phyloP scores from a whole-genome alignment of 768 basidiomycete species.

The Gyrodon lividus region DNA sequence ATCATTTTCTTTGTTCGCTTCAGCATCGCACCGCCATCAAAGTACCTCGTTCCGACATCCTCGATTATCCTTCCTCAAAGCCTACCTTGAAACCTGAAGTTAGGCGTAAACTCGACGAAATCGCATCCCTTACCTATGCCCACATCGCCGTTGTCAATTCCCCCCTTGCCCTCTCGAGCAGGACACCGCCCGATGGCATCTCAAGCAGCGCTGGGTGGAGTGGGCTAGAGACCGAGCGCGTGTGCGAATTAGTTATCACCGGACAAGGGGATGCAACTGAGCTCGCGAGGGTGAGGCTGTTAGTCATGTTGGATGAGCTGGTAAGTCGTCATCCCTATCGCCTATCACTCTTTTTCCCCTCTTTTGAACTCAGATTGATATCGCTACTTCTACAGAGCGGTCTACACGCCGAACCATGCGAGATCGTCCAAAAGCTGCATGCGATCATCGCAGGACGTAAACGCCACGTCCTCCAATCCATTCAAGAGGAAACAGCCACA shows the following conservation, averaged over 20 bases:
- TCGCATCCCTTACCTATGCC: conserved; percentile 88
- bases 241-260: conserved; percentile 90
- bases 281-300: conserved; percentile 81
- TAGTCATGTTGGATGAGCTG: conserved; percentile 94
- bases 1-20: conserved; percentile 11
- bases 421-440: conserved; percentile 94
- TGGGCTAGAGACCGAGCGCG: conserved; percentile 90
- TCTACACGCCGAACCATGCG: conserved; percentile 84
- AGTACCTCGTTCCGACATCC: conserved; percentile 89
- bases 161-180: conserved; percentile 68
- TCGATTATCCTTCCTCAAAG: conserved; percentile 79
- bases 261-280: conserved; percentile 89
- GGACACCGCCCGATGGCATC: conserved; percentile 76
- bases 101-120: conserved; percentile 84
- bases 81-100: conserved; percentile 82
- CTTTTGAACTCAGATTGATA: not conserved
- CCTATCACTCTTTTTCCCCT: not conserved
- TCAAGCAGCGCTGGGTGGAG: conserved; percentile 79
- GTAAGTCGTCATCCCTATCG: conserved; percentile 46
- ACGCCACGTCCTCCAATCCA: conserved; percentile 80
- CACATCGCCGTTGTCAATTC: conserved; percentile 94
- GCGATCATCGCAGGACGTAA: conserved; percentile 89
- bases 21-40: conserved; percentile 87
- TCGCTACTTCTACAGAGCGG: conserved; percentile 59
- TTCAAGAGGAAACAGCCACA: conserved; percentile 96